A percentile compares a stretch with the other conserved stretches of the same genome.
Evolutionary conservation across 768 basidiomycete genomes (phyloP).

Genomic region (Termitomyces sp.): DNA sequence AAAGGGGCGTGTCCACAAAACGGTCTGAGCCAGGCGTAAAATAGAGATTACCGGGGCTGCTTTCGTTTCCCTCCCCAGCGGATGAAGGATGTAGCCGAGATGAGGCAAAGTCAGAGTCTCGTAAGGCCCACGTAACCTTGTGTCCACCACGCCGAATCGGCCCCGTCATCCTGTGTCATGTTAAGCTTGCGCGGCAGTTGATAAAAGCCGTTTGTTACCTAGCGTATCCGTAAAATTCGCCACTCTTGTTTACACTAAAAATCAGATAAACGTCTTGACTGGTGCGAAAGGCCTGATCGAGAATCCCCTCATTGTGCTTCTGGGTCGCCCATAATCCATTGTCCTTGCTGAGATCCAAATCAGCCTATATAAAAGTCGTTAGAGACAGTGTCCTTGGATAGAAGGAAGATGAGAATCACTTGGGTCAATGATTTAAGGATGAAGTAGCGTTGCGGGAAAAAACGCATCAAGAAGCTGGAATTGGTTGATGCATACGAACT

Average conservation of each 20-base stretch:
- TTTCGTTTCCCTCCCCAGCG: constrained; percentile 13
- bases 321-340: constrained; percentile 90
- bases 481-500: constrained; percentile 76
- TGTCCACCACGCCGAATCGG: constrained; percentile 49
- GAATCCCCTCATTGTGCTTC: constrained; percentile 82
- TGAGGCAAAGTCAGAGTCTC: constrained; percentile 25
- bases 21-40: constrained; percentile 32
- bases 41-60: constrained; percentile 9
- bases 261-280: constrained; percentile 83
- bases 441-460: constrained; percentile 89
- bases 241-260: constrained; percentile 90
- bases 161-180: constrained; percentile 57
- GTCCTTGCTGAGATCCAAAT: constrained; percentile 75
- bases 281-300: constrained; percentile 93
- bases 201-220: constrained; percentile 38
- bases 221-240: constrained; percentile 93
- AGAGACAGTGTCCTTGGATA: neutral
- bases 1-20: constrained; percentile 37
- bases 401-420: constrained; percentile 33
- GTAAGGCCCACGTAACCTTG: constrained; percentile 52
- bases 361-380: constrained; percentile 38
- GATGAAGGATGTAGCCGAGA: constrained; percentile 23
- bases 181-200: neutral
- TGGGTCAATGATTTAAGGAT: constrained; percentile 86
- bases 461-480: constrained; percentile 66